Conservation (phyloP, 73 alveolate species). For the Paramecium sexaurelia region DNA sequence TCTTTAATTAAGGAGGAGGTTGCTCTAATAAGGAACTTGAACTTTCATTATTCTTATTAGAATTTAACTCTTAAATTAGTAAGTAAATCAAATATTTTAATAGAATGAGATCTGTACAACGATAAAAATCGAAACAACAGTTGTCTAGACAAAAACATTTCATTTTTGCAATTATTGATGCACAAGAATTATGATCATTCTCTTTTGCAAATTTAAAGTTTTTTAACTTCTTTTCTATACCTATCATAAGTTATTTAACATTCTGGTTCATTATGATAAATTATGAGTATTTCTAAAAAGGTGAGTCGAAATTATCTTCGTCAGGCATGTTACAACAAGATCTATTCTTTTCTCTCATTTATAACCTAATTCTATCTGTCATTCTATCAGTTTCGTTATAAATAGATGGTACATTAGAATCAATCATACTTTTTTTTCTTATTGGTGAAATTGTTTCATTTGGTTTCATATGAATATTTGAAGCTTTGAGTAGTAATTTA, state of each 20-base stretch:
- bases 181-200: slow-evolving; percentile 28
- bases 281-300: background rate
- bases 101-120: slow-evolving; percentile 48
- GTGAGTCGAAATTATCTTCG: background rate
- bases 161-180: slow-evolving; percentile 43
- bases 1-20: background rate
- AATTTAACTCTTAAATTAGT: slow-evolving; percentile 11
- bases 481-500: background rate
- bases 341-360: slow-evolving; percentile 10
- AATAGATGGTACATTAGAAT: background rate
- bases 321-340: slow-evolving; percentile 38
- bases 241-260: background rate
- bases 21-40: background rate
- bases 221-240: background rate
- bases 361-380: background rate
- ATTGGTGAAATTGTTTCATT: background rate
- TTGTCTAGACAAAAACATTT: slow-evolving; percentile 50
- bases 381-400: background rate
- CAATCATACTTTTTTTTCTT: slow-evolving; percentile 11
- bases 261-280: background rate
- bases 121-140: slow-evolving; percentile 40
- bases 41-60: background rate
- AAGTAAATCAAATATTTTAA: slow-evolving; percentile 33
- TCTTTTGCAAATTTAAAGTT: slow-evolving; percentile 12
- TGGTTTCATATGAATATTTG: background rate